A percentile compares a stretch with the other conserved stretches of the same genome.
Conservation (phyloP, 2,329 filamentous ascomycete species). For the Cladosporium sp. region DNA sequence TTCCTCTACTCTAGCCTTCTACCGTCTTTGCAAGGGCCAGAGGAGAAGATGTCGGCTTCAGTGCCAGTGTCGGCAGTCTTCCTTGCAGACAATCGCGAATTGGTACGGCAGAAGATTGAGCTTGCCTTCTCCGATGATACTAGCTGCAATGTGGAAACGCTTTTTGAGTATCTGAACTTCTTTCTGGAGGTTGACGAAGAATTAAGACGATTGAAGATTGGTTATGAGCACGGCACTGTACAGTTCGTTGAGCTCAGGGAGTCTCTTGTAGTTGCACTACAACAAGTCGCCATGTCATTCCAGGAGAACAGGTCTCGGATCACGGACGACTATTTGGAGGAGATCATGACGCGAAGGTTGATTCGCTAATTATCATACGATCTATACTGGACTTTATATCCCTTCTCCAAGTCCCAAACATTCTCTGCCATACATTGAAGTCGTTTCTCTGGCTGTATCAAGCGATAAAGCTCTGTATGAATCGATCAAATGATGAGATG, state of each 20-base stretch:
- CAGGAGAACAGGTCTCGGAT: not conserved
- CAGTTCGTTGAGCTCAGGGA: not conserved
- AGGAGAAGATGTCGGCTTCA: not conserved
- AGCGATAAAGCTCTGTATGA: not conserved
- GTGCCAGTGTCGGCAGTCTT: not conserved
- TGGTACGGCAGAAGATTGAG: not conserved
- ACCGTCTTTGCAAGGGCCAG: not conserved
- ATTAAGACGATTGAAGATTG: not conserved
- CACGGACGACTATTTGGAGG: not conserved
- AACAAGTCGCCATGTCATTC: not conserved
- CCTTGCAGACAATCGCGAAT: not conserved
- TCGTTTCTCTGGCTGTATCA: not conserved
- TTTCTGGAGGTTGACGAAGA: not conserved
- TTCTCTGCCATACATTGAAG: not conserved
- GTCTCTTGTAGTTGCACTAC: not conserved
- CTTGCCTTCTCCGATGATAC: not conserved
- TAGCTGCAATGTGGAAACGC: not conserved
- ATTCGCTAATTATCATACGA: not conserved
- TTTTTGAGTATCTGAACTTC: not conserved
- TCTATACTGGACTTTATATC: not conserved
- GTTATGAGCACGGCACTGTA: not conserved
- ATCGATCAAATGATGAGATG: not conserved
- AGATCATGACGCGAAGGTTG: not conserved
- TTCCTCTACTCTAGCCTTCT: not conserved
- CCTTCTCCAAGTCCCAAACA: not conserved